phyloP scores from a whole-genome alignment of 148 eudicot genomes.

The Selenicereus undatus region DNA sequence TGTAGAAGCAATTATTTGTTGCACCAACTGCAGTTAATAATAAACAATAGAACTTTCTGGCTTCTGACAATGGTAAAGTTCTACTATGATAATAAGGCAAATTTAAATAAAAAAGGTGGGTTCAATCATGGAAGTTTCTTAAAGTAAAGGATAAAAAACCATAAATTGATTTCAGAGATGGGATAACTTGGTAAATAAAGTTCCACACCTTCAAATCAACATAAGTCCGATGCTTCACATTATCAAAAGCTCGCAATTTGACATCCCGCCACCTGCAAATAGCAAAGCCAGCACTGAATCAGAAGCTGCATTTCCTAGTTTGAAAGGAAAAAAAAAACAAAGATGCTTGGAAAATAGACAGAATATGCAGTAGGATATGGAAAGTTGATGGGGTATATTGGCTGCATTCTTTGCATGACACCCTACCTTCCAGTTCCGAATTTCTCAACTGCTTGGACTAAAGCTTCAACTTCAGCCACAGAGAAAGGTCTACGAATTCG shows the following conservation, averaged over 20 bases:
- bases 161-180: background rate
- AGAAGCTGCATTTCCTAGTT: background rate
- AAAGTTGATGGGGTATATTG: background rate
- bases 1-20: constrained; percentile 28
- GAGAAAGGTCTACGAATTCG: constrained; percentile 96
- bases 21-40: constrained; percentile 24
- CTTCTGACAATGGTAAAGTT: background rate
- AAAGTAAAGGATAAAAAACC: background rate
- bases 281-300: background rate
- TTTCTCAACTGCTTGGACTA: constrained; percentile 96
- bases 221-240: constrained; percentile 88
- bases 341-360: background rate
- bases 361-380: too few species aligned
- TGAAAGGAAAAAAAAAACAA: background rate
- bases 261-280: constrained; percentile 92
- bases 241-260: constrained; percentile 79
- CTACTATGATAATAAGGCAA: background rate
- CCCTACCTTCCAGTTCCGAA: constrained; percentile 95
- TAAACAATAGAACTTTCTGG: too few species aligned
- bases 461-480: constrained; percentile 89
- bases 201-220: constrained; percentile 82
- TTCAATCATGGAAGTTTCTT: background rate
- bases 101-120: background rate
- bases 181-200: background rate
- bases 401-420: background rate